A percentile compares a stretch with the other conserved stretches of the same genome.
Conservation (phyloP, 1,139 yeast genomes). For the Candida tunisiensis region DNA sequence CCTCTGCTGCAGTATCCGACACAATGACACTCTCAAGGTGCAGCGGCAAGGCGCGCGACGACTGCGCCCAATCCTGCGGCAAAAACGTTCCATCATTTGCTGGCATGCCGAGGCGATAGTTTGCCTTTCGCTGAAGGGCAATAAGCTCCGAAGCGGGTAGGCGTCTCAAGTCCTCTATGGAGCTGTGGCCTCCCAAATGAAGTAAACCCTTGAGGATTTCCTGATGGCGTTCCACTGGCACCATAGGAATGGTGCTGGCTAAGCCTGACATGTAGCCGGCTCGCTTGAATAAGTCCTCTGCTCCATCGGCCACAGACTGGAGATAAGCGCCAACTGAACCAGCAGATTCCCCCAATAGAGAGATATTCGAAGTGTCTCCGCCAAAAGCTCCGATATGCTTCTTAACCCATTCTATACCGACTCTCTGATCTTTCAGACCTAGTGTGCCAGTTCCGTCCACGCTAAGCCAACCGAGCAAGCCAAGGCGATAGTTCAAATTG, state of each 20-base stretch:
- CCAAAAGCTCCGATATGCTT: constrained; percentile 18
- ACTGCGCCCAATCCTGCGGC: no score
- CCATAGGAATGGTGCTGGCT: constrained; percentile 4
- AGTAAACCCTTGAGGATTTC: no score
- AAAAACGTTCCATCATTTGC: no score
- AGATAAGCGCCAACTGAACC: constrained; percentile 12
- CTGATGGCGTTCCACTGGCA: constrained; percentile 4
- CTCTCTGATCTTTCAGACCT: constrained; percentile 25
- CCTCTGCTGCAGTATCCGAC: no score
- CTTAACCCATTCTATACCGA: constrained; percentile 20
- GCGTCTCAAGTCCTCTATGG: no score
- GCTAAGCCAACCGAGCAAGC: constrained; percentile 24
- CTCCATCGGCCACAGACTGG: constrained; percentile 5
- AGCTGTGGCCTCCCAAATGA: no score
- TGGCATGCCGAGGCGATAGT: no score
- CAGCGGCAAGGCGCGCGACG: no score
- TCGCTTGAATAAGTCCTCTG: constrained; percentile 5
- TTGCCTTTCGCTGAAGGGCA: no score
- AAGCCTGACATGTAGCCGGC: constrained; percentile 10
- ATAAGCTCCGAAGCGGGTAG: no score
- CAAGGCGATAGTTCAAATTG: constrained; percentile 23
- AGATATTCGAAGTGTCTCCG: constrained; percentile 21
- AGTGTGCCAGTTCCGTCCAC: constrained; percentile 18
- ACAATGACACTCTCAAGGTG: no score
- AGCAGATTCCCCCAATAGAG: constrained; percentile 22